These are phyloP conservation scores for Acrocalymma vagum DNA, from an alignment of 2,329 filamentous ascomycete genomes.

Conservation along the genomic window DNA sequence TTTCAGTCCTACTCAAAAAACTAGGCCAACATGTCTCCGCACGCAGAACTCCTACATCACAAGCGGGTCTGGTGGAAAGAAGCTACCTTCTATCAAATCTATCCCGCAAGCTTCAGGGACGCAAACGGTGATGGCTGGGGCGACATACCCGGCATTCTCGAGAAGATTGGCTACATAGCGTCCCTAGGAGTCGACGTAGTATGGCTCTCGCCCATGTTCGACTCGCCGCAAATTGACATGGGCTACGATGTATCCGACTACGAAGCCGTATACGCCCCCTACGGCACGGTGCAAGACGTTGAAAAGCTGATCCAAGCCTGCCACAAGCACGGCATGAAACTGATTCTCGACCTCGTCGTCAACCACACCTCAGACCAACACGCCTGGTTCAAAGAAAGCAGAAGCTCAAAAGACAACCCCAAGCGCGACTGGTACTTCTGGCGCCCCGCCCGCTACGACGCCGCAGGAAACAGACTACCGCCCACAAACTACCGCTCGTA, in stretches of 20 bases:
- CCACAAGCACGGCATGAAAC: slow-evolving; percentile 70
- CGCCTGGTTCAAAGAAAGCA: slow-evolving; percentile 74
- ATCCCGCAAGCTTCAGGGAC: slow-evolving; percentile 58
- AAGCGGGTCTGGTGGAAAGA: slow-evolving; percentile 55
- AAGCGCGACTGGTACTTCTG: slow-evolving; percentile 79
- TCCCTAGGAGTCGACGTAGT: slow-evolving; percentile 69
- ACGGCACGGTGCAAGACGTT: slow-evolving; percentile 73
- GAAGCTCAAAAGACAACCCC: slow-evolving; percentile 66
- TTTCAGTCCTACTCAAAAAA: neutral
- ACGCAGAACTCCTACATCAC: slow-evolving; percentile 29
- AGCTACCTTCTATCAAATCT: slow-evolving; percentile 55
- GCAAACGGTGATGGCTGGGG: slow-evolving; percentile 68
- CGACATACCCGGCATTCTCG: slow-evolving; percentile 69
- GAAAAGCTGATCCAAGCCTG: slow-evolving; percentile 68
- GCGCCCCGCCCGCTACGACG: slow-evolving; percentile 64
- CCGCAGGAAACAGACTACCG: slow-evolving; percentile 62
- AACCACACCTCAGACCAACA: slow-evolving; percentile 80
- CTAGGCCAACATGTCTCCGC: slow-evolving; percentile 30
- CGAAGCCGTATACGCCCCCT: slow-evolving; percentile 69
- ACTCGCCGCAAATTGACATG: slow-evolving; percentile 73
- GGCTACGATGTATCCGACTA: slow-evolving; percentile 77
- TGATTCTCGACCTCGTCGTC: slow-evolving; percentile 79
- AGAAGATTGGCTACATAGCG: slow-evolving; percentile 65
- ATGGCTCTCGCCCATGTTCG: slow-evolving; percentile 74
- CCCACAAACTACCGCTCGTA: slow-evolving; percentile 64